A percentile compares a stretch with the other conserved stretches of the same genome.
These are phyloP conservation scores for Gnomoniopsis sp. DNA, from an alignment of 2,329 filamentous ascomycete genomes.

Conservation along the genomic window DNA sequence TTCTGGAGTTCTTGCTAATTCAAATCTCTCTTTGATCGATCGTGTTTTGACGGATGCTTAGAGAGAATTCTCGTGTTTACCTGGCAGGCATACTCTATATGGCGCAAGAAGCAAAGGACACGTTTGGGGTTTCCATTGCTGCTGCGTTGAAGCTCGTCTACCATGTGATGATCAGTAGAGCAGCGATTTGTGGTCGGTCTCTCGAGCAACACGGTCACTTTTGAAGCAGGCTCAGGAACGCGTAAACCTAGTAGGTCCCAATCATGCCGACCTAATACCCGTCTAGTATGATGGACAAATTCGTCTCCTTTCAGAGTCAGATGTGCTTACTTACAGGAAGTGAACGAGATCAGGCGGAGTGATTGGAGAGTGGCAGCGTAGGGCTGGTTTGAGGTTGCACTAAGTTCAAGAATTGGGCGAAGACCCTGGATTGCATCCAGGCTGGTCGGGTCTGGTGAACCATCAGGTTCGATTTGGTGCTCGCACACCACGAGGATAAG, in stretches of 20 bases:
- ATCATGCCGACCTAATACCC: too few species aligned
- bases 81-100: conserved; percentile 10
- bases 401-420: background rate
- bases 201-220: too few species aligned
- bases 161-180: background rate
- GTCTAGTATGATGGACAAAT: too few species aligned
- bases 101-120: conserved; percentile 3
- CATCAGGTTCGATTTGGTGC: background rate
- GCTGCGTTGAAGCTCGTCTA: background rate
- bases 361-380: background rate
- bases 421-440: background rate
- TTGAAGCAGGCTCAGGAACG: background rate
- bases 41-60: background rate
- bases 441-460: background rate
- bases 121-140: background rate
- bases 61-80: background rate
- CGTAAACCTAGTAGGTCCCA: background rate
- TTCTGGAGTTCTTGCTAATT: conserved; percentile 10
- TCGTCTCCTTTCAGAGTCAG: background rate
- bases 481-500: too few species aligned
- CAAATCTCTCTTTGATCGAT: background rate
- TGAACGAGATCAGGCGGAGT: background rate
- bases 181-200: too few species aligned
- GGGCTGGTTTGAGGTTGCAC: background rate
- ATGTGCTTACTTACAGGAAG: background rate